Evolutionary conservation across 192 early-diverging fungal species (phyloP).

Genomic region (Rhizoclosmatium globosum): DNA sequence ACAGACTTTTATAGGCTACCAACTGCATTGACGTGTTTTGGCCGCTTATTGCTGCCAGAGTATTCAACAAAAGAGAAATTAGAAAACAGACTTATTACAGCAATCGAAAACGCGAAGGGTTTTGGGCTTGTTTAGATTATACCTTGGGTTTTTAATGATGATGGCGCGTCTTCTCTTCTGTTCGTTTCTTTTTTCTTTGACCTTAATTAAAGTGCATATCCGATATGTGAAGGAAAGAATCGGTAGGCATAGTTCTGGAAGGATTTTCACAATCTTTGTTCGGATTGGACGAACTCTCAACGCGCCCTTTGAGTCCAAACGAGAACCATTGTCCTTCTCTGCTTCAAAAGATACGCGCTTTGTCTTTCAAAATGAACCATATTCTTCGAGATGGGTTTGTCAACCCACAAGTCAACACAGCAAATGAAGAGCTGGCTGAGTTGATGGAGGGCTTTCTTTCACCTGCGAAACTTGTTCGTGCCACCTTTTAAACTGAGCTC

Average conservation of each 20-base stretch:
- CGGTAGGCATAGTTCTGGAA: no score
- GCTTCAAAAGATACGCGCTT: no score
- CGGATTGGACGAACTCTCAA: no score
- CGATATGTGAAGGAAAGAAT: no score
- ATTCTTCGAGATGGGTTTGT: not conserved
- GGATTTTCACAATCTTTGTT: no score
- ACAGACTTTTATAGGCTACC: constrained; percentile 61
- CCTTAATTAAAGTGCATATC: no score
- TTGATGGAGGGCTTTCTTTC: constrained; percentile 47
- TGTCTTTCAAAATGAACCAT: no score
- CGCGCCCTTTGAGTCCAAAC: no score
- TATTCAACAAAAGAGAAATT: constrained; percentile 78
- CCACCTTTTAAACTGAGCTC: constrained; percentile 4
- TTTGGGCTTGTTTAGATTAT: constrained; percentile 79
- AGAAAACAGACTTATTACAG: constrained; percentile 76
- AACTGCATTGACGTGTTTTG: constrained; percentile 92
- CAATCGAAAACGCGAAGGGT: constrained; percentile 91
- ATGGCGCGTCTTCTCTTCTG: no score
- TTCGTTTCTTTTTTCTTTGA: no score
- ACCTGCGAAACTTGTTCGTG: constrained; percentile 46
- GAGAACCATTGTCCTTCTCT: no score
- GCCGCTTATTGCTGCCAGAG: constrained; percentile 85
- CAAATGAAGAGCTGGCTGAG: constrained; percentile 52
- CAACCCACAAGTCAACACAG: constrained; percentile 46
- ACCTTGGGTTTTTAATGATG: no score